Percentiles rank a stretch among this genome's conserved stretches.
These are phyloP conservation scores for Wallemia hederae DNA, from an alignment of 1,284 basidiomycete genomes.

Conservation along the genomic window DNA sequence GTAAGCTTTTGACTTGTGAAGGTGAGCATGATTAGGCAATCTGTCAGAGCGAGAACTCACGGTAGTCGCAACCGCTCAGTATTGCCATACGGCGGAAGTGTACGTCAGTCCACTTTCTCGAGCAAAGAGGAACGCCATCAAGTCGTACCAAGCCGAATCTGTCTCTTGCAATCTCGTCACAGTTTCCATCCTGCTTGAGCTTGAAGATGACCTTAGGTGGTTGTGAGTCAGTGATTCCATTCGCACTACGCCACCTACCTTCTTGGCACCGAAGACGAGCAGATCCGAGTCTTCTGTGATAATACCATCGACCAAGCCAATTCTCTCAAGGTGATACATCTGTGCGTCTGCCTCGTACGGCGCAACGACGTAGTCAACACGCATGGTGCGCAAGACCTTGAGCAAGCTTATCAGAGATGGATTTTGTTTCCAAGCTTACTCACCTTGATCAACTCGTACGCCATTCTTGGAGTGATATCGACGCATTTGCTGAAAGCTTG, in stretches of 20 bases:
- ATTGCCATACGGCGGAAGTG: conserved; percentile 93
- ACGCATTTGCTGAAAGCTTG: conserved; percentile 72
- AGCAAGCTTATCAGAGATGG: neutral
- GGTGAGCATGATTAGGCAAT: conserved; percentile 4
- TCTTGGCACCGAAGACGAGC: conserved; percentile 78
- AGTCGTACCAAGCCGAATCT: conserved; percentile 36
- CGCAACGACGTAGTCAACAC: conserved; percentile 61
- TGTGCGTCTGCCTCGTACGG: conserved; percentile 98
- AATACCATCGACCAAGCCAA: conserved; percentile 61
- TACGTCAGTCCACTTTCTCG: conserved; percentile 48
- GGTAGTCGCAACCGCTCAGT: conserved; percentile 87
- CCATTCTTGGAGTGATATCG: conserved; percentile 92
- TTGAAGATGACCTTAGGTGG: conserved; percentile 30
- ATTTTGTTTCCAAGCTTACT: conserved; percentile 6
- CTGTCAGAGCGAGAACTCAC: neutral
- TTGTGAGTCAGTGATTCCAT: neutral
- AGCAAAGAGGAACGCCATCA: neutral
- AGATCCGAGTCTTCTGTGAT: conserved; percentile 96
- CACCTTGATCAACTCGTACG: conserved; percentile 86
- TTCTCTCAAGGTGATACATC: conserved; percentile 63
- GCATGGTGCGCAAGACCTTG: neutral
- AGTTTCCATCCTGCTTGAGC: conserved; percentile 45
- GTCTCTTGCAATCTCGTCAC: conserved; percentile 45
- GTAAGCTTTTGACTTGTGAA: conserved; percentile 11
- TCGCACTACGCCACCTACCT: conserved; percentile 22